A percentile compares a stretch with the other conserved stretches of the same genome.
phyloP scores from a whole-genome alignment of 2,329 filamentous ascomycete species.

The Calonectria pauciramosa region DNA sequence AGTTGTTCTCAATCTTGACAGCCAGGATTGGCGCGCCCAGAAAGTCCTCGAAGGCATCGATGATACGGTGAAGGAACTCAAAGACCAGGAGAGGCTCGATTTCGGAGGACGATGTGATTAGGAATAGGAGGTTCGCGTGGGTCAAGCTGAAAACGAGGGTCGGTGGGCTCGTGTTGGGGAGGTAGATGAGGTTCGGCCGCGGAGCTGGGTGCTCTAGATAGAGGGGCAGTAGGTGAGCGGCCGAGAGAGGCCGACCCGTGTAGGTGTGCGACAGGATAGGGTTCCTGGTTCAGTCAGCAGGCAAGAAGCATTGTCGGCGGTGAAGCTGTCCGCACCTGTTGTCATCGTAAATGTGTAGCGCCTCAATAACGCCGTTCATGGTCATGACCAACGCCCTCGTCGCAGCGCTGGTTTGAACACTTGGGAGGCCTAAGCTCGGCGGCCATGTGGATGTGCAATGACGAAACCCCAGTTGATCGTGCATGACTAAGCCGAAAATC shows the following conservation, averaged over 20 bases:
- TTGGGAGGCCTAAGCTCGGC: constrained; percentile 33
- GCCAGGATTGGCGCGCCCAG: constrained; percentile 88
- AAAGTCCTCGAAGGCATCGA: constrained; percentile 95
- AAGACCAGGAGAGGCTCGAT: constrained; percentile 90
- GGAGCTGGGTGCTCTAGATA: constrained; percentile 87
- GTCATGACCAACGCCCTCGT: constrained; percentile 54
- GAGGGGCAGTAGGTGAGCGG: constrained; percentile 82
- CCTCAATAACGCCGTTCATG: constrained; percentile 92
- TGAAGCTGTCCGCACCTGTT: constrained; percentile 73
- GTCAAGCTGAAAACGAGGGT: constrained; percentile 89
- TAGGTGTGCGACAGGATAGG: constrained; percentile 92
- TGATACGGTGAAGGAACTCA: constrained; percentile 93
- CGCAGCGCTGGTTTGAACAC: constrained; percentile 38
- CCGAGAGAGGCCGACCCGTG: constrained; percentile 82
- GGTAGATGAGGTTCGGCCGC: constrained; percentile 87
- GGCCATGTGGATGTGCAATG: constrained; percentile 44
- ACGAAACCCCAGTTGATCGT: constrained; percentile 43
- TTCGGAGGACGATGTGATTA: constrained; percentile 88
- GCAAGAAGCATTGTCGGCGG: neutral
- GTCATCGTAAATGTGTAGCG: constrained; percentile 97
- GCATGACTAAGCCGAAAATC: constrained; percentile 45
- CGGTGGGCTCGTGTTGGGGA: constrained; percentile 84
- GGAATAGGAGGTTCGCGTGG: constrained; percentile 89
- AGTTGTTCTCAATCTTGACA: constrained; percentile 88
- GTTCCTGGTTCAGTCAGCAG: constrained; percentile 68